Conservation (phyloP, 2,329 filamentous ascomycete genomes). For the Zarea fungicola region DNA sequence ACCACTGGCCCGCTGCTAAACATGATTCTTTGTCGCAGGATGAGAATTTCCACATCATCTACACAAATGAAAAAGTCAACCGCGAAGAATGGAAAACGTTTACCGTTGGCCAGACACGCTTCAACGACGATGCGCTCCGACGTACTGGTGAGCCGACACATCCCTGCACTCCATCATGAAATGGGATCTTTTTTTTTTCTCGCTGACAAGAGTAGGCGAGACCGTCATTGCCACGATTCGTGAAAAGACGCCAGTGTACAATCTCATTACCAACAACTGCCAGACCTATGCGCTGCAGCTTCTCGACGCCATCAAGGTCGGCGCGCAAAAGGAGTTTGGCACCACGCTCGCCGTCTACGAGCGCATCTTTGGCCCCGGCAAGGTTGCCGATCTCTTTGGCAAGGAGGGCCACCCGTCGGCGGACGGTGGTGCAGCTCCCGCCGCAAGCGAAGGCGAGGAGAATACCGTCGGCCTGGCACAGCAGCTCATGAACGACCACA, state of each 20-base stretch:
- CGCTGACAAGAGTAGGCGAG: slow-evolving; percentile 38
- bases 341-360: slow-evolving; percentile 51
- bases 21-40: slow-evolving; percentile 37
- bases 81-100: slow-evolving; percentile 46
- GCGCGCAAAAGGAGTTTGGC: slow-evolving; percentile 45
- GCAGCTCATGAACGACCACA: slow-evolving; percentile 50
- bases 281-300: slow-evolving; percentile 51
- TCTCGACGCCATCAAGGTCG: slow-evolving; percentile 49
- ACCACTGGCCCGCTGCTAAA: too few species aligned
- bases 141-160: slow-evolving; percentile 39
- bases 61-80: slow-evolving; percentile 45
- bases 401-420: slow-evolving; percentile 21
- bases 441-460: slow-evolving; percentile 22
- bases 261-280: slow-evolving; percentile 56
- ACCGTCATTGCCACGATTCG: slow-evolving; percentile 49
- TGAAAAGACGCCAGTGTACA: slow-evolving; percentile 44
- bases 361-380: slow-evolving; percentile 42
- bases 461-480: slow-evolving; percentile 43
- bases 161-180: background rate
- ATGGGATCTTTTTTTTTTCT: background rate
- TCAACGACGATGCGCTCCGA: slow-evolving; percentile 49
- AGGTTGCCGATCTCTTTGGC: slow-evolving; percentile 47
- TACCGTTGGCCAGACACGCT: slow-evolving; percentile 45
- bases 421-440: slow-evolving; percentile 17
- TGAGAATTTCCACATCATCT: slow-evolving; percentile 51